These are phyloP conservation scores for Lasiodiplodia hormozganensis DNA, from an alignment of 2,329 filamentous ascomycete genomes.

Conservation along the genomic window DNA sequence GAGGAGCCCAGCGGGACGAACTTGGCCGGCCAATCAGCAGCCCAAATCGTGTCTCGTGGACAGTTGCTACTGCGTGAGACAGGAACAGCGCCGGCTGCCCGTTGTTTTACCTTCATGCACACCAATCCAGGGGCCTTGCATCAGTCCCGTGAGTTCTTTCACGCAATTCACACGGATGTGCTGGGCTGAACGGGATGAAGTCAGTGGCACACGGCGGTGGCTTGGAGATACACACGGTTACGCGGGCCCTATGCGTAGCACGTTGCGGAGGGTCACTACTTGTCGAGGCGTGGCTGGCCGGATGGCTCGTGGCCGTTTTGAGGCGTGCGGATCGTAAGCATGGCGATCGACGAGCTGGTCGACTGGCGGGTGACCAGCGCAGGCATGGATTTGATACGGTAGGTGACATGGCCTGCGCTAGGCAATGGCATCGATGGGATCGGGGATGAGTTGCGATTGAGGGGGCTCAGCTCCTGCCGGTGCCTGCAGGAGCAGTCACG, in stretches of 20 bases:
- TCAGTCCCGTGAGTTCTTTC: no score
- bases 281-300: not conserved
- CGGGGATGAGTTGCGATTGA: not conserved
- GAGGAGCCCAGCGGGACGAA: not conserved
- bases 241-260: constrained; percentile 1
- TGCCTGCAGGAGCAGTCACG: constrained; percentile 16
- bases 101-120: not conserved
- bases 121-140: not conserved
- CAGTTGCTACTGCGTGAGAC: not conserved
- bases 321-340: constrained; percentile 7
- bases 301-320: not conserved
- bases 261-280: not conserved
- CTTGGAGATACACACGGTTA: not conserved
- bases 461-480: not conserved
- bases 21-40: not conserved
- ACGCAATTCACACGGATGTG: not conserved
- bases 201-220: not conserved
- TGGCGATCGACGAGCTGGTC: not conserved
- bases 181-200: not conserved
- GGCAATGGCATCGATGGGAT: no score
- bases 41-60: not conserved
- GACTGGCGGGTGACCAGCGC: not conserved
- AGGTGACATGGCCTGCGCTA: not conserved
- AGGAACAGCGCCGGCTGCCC: not conserved
- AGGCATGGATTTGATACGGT: not conserved